phyloP scores from a whole-genome alignment of 441 rosid species.

The Mallotus repandus region DNA sequence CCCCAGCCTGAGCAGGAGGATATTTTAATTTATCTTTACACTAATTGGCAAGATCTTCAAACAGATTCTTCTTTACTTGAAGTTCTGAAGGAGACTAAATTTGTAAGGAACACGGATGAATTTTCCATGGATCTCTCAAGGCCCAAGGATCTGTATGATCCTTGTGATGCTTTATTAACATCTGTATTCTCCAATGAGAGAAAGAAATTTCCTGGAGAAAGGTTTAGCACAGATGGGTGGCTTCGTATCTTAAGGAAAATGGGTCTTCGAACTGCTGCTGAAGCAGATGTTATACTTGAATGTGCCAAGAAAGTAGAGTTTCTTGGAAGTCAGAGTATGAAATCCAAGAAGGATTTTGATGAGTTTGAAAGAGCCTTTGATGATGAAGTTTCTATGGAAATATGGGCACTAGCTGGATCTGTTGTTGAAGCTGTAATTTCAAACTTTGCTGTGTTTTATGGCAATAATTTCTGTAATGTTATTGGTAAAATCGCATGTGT shows the following conservation, averaged over 20 bases:
- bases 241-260: constrained; percentile 80
- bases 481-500: constrained; percentile 80
- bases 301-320: constrained; percentile 85
- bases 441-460: constrained; percentile 83
- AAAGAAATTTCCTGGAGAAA: constrained; percentile 94
- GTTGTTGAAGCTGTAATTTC: constrained; percentile 81
- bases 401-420: constrained; percentile 86
- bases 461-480: constrained; percentile 76
- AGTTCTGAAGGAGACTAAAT: constrained; percentile 79
- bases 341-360: constrained; percentile 49
- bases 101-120: constrained; percentile 83
- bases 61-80: constrained; percentile 74
- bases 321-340: constrained; percentile 69
- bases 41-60: constrained; percentile 80
- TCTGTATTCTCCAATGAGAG: constrained; percentile 91
- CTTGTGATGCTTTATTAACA: constrained; percentile 75
- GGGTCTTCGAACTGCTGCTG: constrained; percentile 77
- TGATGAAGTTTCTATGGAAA: constrained; percentile 67
- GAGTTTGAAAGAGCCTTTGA: constrained; percentile 60
- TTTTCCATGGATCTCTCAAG: constrained; percentile 57
- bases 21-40: constrained; percentile 65
- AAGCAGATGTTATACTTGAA: constrained; percentile 86
- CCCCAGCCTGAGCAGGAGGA: constrained; percentile 80
- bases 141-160: constrained; percentile 93
- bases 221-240: constrained; percentile 85